Conservation (phyloP, 345 rosid genomes). For the Aurinia saxatilis region DNA sequence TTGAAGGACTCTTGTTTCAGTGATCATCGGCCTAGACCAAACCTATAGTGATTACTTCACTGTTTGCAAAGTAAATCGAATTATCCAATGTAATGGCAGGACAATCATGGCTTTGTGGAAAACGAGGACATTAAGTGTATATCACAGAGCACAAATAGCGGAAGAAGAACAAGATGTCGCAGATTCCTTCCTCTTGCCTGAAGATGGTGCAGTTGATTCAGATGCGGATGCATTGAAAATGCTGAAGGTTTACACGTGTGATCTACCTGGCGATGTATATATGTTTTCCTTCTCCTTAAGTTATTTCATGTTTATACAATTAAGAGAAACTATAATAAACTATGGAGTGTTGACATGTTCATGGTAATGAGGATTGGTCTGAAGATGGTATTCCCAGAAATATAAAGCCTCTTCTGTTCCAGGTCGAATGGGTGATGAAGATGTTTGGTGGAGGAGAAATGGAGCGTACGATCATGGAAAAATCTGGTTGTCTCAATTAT, state of each 20-base stretch:
- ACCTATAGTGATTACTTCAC: not conserved
- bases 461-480: constrained; percentile 70
- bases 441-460: constrained; percentile 61
- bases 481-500: constrained; percentile 65
- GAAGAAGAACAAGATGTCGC: constrained; percentile 52
- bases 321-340: not conserved
- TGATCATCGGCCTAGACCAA: not conserved
- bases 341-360: not conserved
- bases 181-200: constrained; percentile 30
- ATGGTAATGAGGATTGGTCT: not conserved
- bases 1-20: not conserved
- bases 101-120: constrained; percentile 86
- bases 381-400: not conserved
- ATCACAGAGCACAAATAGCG: constrained; percentile 49
- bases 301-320: not conserved
- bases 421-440: constrained; percentile 56
- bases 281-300: not conserved
- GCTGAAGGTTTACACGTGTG: constrained; percentile 45
- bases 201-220: constrained; percentile 28
- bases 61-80: not conserved
- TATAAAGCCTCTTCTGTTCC: constrained; percentile 10
- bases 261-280: constrained; percentile 56
- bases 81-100: constrained; percentile 35
- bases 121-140: constrained; percentile 45
- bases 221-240: constrained; percentile 40